Percentiles rank a stretch among this genome's conserved stretches.
phyloP scores from a whole-genome alignment of 2,329 filamentous ascomycete species.

The Sporothrix protearum region DNA sequence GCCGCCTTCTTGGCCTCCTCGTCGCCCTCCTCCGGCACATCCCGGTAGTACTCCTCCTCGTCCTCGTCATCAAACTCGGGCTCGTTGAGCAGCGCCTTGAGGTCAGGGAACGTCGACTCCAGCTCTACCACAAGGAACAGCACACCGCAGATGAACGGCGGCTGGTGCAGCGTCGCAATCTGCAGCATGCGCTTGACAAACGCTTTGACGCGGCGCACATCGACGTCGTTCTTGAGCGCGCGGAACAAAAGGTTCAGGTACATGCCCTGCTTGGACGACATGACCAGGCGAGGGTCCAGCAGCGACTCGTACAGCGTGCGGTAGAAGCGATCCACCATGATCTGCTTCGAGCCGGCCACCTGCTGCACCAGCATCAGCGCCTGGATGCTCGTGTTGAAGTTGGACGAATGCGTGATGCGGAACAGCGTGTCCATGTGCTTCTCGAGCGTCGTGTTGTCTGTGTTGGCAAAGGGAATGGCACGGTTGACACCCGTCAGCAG shows the following conservation, averaged over 20 bases:
- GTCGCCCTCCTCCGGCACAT: slow-evolving; percentile 58
- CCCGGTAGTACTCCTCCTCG: slow-evolving; percentile 56
- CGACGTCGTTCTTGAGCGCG: slow-evolving; percentile 84
- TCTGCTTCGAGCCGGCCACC: slow-evolving; percentile 73
- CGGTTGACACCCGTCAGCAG: slow-evolving; percentile 93
- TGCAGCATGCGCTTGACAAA: slow-evolving; percentile 94
- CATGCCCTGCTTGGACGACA: slow-evolving; percentile 90
- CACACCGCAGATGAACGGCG: slow-evolving; percentile 88
- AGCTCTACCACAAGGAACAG: slow-evolving; percentile 84
- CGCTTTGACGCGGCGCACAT: slow-evolving; percentile 86
- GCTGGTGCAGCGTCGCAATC: slow-evolving; percentile 80
- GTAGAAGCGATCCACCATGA: slow-evolving; percentile 88
- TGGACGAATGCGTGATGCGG: slow-evolving; percentile 92
- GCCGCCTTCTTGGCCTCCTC: slow-evolving; percentile 49
- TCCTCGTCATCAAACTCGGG: slow-evolving; percentile 75
- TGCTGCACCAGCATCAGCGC: slow-evolving; percentile 94
- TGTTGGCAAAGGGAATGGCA: slow-evolving; percentile 85
- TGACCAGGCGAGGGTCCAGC: slow-evolving; percentile 80
- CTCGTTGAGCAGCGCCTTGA: slow-evolving; percentile 73
- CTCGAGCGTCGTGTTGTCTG: slow-evolving; percentile 75
- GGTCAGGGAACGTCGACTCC: slow-evolving; percentile 71
- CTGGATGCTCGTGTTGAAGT: slow-evolving; percentile 98
- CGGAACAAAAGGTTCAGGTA: slow-evolving; percentile 91
- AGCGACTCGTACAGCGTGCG: slow-evolving; percentile 92
- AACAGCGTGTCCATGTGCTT: slow-evolving; percentile 91